Base-by-base conservation (phyloP, 768 basidiomycete species). In the Macrolepiota dolichaula region DNA sequence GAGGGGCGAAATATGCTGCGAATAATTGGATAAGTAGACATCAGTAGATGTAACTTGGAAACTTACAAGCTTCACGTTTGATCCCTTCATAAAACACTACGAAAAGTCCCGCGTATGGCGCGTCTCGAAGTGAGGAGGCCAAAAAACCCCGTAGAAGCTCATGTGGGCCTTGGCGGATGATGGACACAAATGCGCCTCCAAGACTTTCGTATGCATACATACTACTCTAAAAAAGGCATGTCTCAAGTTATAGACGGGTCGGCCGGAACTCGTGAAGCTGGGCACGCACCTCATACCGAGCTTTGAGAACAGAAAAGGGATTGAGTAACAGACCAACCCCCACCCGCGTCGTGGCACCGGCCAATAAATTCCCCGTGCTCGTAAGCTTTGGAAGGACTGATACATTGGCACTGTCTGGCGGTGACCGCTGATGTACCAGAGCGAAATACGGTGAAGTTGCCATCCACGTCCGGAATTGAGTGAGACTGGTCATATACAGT, bases 31-130 rank as follows among this genome's bases (percentile, higher is more conserved):
- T 49, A 24, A 27, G 22, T 3, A 5, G 9, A 24, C 11, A 24
- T 49, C 47, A 19, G 9, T 22, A 51, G 49, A 36, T 25, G 22
- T 54, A 10, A 62, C 25, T 32, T 11, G 22, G 25, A 70, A 29
- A 70, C 80, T 68, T 71, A 90, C 92, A 79, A 3, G 85, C 77
- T 67, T 92, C 83, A 53, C 80, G 79, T 71, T 98, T 98, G 63
- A 92, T 83, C 49, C 85, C 84, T 73, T 98, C 95, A 69, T 98
- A 98, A 62, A 89, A 85, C 2, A 94, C 83, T 37, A 96, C 79
- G 67, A 95, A 98, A 5, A 97, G 73, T 2, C 95, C 96, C 1
- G 96, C 94, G 67, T 96, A 94, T 0, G 96, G 96, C 12, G 94
- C 96, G 71, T 98, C 96, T 51, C 96, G 84, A n/a, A 95, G 78